These are phyloP conservation scores for Fusarium nanum DNA, from an alignment of 2,329 filamentous ascomycete species.

Conservation along the genomic window DNA sequence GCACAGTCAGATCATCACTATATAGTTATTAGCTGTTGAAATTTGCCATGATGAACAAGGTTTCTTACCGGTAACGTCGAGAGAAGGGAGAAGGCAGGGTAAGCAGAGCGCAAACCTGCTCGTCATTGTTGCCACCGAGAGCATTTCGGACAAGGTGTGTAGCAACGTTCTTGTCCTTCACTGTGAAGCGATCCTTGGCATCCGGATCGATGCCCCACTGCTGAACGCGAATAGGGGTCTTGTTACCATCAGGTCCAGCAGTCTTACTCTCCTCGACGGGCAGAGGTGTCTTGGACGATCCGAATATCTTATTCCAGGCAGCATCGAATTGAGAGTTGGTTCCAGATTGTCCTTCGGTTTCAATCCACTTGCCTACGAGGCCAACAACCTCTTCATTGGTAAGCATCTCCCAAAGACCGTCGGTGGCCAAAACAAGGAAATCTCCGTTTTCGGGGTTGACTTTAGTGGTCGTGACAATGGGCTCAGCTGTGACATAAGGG, in stretches of 20 bases:
- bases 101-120: conserved; percentile 91
- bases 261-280: conserved; percentile 77
- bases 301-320: conserved; percentile 75
- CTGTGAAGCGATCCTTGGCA: conserved; percentile 84
- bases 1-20: conserved; percentile 94
- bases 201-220: conserved; percentile 88
- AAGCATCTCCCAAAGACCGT: conserved; percentile 98
- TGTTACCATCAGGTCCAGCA: conserved; percentile 73
- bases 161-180: conserved; percentile 94
- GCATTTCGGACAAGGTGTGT: conserved; percentile 97
- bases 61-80: conserved; percentile 80
- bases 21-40: conserved; percentile 29
- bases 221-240: conserved; percentile 85
- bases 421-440: conserved; percentile 95
- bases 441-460: conserved; percentile 90
- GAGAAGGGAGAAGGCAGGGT: conserved; percentile 93
- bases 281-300: conserved; percentile 64
- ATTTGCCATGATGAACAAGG: background rate
- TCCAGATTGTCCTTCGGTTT: conserved; percentile 71
- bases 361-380: conserved; percentile 95
- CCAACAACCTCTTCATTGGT: conserved; percentile 98
- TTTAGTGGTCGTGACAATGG: conserved; percentile 91
- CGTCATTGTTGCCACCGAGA: conserved; percentile 89
- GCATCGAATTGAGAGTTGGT: conserved; percentile 74
- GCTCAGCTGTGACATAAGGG: conserved; percentile 97